Evolutionary conservation across 306 rosid genomes (phyloP).

Genomic region (Clitoria ternatea): DNA sequence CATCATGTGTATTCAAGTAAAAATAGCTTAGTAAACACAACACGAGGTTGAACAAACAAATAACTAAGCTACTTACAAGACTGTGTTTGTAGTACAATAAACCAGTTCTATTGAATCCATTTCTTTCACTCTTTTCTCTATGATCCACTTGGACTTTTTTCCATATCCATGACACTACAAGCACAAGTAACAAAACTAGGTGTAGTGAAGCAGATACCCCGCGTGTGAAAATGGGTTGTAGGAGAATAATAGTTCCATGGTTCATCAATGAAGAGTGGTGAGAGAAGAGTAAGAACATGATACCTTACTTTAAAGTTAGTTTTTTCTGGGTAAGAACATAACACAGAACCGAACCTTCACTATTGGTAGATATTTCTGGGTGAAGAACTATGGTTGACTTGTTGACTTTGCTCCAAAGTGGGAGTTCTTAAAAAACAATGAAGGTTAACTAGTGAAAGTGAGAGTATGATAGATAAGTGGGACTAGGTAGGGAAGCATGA

Average conservation of each 20-base stretch:
- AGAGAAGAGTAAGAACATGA: conserved; percentile 18
- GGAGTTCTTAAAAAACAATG: not conserved
- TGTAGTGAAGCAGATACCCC: conserved; percentile 47
- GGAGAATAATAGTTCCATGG: conserved; percentile 29
- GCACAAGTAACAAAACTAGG: conserved; percentile 32
- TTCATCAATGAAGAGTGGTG: conserved; percentile 4
- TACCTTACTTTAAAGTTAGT: not conserved
- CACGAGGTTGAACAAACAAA: conserved; percentile 30
- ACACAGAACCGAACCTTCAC: conserved; percentile 13
- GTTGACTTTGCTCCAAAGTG: not conserved
- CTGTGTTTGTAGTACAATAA: conserved; percentile 21
- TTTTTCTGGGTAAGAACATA: no score
- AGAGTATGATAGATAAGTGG: not conserved
- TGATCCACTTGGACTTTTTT: conserved; percentile 22
- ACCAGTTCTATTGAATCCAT: conserved; percentile 8
- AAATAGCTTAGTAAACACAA: conserved; percentile 47
- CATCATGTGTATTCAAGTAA: conserved; percentile 34
- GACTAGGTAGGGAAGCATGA: no score
- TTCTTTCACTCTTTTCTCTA: conserved; percentile 20
- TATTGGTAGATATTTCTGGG: not conserved
- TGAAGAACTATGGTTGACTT: not conserved
- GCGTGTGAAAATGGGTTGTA: conserved; percentile 40
- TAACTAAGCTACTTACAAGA: conserved; percentile 20
- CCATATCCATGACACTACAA: conserved; percentile 41
- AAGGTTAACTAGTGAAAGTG: not conserved